Evolutionary conservation across 805 yeast species (phyloP).

Genomic region (Hanseniaspora lindneri): DNA sequence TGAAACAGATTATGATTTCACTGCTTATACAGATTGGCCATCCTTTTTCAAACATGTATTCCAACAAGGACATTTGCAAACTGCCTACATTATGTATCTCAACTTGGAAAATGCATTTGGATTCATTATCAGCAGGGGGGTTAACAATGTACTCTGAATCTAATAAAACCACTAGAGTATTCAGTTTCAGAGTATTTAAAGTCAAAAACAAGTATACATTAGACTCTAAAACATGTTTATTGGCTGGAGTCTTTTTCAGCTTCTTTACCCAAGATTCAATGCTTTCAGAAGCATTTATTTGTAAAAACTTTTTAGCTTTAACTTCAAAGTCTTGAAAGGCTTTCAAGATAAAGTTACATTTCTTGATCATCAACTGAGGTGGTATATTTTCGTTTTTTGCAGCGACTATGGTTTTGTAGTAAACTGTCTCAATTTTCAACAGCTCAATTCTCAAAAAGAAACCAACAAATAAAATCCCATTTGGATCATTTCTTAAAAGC

Average conservation of each 20-base stretch:
- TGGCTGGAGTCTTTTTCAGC: neutral
- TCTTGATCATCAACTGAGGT: neutral
- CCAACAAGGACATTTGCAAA: neutral
- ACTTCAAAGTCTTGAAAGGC: slow-evolving; percentile 8
- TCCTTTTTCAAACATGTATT: slow-evolving; percentile 2
- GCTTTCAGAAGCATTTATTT: neutral
- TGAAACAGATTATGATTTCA: slow-evolving; percentile 1
- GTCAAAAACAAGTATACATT: neutral
- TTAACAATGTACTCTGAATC: neutral
- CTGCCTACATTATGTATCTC: neutral
- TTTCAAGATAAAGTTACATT: neutral
- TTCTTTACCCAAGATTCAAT: neutral
- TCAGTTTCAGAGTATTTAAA: slow-evolving; percentile 5
- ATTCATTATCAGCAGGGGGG: neutral
- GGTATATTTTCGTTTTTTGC: slow-evolving; percentile 1
- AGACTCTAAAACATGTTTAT: neutral
- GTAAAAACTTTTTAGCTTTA: slow-evolving; percentile 1
- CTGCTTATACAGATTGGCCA: slow-evolving; percentile 2
- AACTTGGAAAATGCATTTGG: neutral
- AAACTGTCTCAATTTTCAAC: slow-evolving; percentile 9
- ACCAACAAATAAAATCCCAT: neutral
- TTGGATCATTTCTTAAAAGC: neutral
- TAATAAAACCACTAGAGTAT: neutral
- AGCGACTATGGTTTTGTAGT: slow-evolving; percentile 10
- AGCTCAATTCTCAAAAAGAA: slow-evolving; percentile 9